These are phyloP conservation scores for Stereum hirsutum DNA, from an alignment of 1,284 basidiomycete genomes.

Conservation along the genomic window DNA sequence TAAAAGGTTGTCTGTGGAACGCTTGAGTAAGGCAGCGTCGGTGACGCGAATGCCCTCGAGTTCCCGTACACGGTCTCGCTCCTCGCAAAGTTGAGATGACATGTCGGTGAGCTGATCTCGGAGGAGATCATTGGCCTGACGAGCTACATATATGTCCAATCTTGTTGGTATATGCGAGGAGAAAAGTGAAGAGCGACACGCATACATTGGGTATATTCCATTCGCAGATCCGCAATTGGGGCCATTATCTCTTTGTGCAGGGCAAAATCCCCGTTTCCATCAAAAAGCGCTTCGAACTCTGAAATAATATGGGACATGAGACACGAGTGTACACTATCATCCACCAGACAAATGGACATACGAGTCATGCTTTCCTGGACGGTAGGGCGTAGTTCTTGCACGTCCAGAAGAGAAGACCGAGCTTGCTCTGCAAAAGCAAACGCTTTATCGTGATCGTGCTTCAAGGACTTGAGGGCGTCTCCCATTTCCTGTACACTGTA, in stretches of 20 bases:
- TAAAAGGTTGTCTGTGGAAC: slow-evolving; percentile 16
- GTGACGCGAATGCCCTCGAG: slow-evolving; percentile 17
- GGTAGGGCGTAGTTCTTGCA: neutral
- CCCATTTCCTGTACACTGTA: slow-evolving; percentile 8
- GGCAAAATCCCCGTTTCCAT: slow-evolving; percentile 16
- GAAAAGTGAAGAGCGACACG: neutral
- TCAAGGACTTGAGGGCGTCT: slow-evolving; percentile 1
- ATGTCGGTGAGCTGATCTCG: slow-evolving; percentile 24
- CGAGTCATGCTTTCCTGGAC: neutral
- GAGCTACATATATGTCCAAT: slow-evolving; percentile 13
- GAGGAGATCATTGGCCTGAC: slow-evolving; percentile 25
- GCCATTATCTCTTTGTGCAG: slow-evolving; percentile 14
- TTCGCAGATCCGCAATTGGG: slow-evolving; percentile 17
- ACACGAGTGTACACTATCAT: slow-evolving; percentile 6
- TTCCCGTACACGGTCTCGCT: slow-evolving; percentile 19
- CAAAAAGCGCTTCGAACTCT: slow-evolving; percentile 21
- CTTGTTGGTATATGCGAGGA: neutral
- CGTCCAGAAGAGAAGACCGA: neutral
- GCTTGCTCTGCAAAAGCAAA: slow-evolving; percentile 1
- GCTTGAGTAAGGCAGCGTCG: slow-evolving; percentile 16
- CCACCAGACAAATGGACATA: slow-evolving; percentile 4
- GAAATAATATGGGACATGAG: slow-evolving; percentile 14
- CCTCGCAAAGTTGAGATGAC: slow-evolving; percentile 23
- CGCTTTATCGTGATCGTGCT: neutral
- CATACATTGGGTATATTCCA: slow-evolving; percentile 20